Base-by-base conservation (phyloP, 768 basidiomycete species). In the Lactarius vividus region DNA sequence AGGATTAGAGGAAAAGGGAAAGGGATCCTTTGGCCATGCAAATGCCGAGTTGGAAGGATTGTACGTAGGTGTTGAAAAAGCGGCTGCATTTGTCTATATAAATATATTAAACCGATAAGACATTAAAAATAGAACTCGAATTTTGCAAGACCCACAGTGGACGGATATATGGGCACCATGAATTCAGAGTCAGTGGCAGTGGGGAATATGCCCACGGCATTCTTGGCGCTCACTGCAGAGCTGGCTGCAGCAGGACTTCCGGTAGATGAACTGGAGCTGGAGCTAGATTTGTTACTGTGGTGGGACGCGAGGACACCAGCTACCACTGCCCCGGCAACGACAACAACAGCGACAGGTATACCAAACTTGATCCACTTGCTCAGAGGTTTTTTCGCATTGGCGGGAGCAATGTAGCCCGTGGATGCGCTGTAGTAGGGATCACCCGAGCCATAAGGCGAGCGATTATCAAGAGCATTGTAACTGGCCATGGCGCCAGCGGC, bases 111-210 rank as follows among this genome's bases (percentile, higher is more conserved):
- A n/a, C 18, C 7, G 20, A 13, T 46, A 20, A 53, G 15, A 62
- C 35, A n/a, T 40, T 44, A 26, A 23, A 23, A 61, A 20, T 31
- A 52, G 39, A 28, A 2, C 9, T 33, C 26, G 53, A 29, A 23
- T 20, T 15, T 42, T 61, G 62, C 53, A 35, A 64, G 28, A 84
- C 92, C 79, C 67, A 96, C 95, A 6, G 92, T 92, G 23, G 92
- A 88, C 7, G 94, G 92, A 74, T 96, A 96, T 31, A 95, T 73
- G 0, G 96, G 96, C 62, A 93, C 81, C 79, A 89, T 82, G 74
- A 85, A 96, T 57, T 85, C 81, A 71, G 85, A 85, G 73, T 95
- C 83, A 20, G 95, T 97, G 6, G 86, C 85, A 2, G 88, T 88
- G 33, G 94, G 85, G 72, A 87, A 92, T 46, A 85, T 74, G 23